Percentiles rank a stretch among this genome's conserved stretches.
phyloP scores from a whole-genome alignment of 352 stramenopile species.

The Phytopythium cucurbitacearum region DNA sequence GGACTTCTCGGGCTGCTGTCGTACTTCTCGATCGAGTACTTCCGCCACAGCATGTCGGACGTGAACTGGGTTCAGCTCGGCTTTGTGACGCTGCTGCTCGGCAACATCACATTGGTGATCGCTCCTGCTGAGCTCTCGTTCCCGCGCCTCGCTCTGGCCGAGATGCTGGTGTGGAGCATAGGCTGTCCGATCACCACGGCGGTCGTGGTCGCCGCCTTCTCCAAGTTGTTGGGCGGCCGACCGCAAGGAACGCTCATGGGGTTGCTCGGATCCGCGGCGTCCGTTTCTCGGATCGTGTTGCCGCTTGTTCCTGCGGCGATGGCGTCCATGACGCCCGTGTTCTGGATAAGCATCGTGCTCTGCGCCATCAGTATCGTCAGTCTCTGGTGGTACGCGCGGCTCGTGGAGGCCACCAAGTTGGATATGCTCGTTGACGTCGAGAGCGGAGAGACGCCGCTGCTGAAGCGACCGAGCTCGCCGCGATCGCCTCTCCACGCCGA shows the following conservation, averaged over 20 bases:
- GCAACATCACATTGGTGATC: constrained; percentile 56
- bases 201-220: constrained; percentile 71
- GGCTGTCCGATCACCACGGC: constrained; percentile 75
- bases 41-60: constrained; percentile 60
- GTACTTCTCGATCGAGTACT: constrained; percentile 80
- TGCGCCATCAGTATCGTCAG: constrained; percentile 48
- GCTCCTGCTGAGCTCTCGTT: constrained; percentile 42
- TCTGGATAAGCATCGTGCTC: constrained; percentile 67
- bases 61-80: constrained; percentile 68
- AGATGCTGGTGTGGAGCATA: constrained; percentile 81
- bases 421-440: constrained; percentile 40
- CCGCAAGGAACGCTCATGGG: constrained; percentile 81
- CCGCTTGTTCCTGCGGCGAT: constrained; percentile 68
- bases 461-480: constrained; percentile 24
- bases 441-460: constrained; percentile 17
- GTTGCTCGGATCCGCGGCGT: constrained; percentile 65
- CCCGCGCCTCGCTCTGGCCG: constrained; percentile 36
- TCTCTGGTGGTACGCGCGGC: constrained; percentile 64
- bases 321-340: constrained; percentile 61
- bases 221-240: constrained; percentile 65
- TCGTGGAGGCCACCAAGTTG: constrained; percentile 51
- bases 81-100: constrained; percentile 55
- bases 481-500: constrained; percentile 44
- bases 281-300: constrained; percentile 70
- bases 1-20: constrained; percentile 65